These are phyloP conservation scores for Aspergillus eucalypticola DNA, from an alignment of 2,329 filamentous ascomycete genomes.

Conservation along the genomic window DNA sequence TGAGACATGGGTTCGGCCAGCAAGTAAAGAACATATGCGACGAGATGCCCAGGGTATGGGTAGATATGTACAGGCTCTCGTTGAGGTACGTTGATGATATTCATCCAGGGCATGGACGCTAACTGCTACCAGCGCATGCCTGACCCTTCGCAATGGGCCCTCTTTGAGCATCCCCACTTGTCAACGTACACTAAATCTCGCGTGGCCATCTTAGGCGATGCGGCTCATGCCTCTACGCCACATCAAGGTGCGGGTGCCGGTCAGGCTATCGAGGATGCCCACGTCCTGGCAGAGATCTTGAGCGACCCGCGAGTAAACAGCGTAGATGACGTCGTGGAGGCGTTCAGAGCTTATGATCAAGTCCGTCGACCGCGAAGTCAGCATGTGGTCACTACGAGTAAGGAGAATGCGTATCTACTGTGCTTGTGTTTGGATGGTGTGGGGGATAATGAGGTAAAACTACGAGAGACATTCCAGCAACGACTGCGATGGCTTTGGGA, in stretches of 20 bases:
- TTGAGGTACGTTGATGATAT: slow-evolving; percentile 25
- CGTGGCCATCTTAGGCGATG: slow-evolving; percentile 39
- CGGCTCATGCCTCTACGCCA: slow-evolving; percentile 42
- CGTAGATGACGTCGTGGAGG: slow-evolving; percentile 42
- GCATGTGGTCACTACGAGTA: slow-evolving; percentile 54
- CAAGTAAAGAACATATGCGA: slow-evolving; percentile 31
- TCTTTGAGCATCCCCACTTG: slow-evolving; percentile 37
- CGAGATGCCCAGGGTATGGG: slow-evolving; percentile 32
- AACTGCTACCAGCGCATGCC: background rate
- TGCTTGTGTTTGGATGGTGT: slow-evolving; percentile 31
- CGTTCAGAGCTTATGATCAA: slow-evolving; percentile 55
- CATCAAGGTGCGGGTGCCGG: slow-evolving; percentile 43
- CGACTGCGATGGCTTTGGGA: slow-evolving; percentile 39
- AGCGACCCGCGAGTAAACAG: slow-evolving; percentile 37
- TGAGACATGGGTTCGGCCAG: slow-evolving; percentile 33
- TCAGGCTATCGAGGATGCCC: slow-evolving; percentile 41
- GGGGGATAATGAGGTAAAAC: slow-evolving; percentile 27
- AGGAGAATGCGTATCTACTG: slow-evolving; percentile 41
- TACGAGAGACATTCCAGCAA: slow-evolving; percentile 25
- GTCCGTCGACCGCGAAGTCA: slow-evolving; percentile 53
- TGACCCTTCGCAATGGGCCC: slow-evolving; percentile 36
- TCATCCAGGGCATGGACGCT: background rate
- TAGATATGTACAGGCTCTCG: slow-evolving; percentile 26
- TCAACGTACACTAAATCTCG: slow-evolving; percentile 32
- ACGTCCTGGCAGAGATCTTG: slow-evolving; percentile 48